These are phyloP conservation scores for Mimosa bimucronata DNA, from an alignment of 306 rosid genomes.

Conservation along the genomic window DNA sequence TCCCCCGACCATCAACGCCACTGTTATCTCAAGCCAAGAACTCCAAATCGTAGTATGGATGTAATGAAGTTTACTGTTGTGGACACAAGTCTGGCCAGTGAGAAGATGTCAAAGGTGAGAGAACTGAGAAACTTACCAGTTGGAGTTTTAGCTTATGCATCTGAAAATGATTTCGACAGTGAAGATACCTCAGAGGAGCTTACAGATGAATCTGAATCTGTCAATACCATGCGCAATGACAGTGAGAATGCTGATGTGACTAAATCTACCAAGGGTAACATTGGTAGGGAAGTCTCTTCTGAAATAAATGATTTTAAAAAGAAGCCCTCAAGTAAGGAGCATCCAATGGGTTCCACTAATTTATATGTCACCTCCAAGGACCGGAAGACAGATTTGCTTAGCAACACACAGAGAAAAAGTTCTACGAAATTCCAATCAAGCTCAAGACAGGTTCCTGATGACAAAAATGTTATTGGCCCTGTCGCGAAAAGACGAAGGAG, in stretches of 20 bases:
- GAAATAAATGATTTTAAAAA: slow-evolving; percentile 40
- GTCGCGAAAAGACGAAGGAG: slow-evolving; percentile 52
- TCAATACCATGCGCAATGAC: slow-evolving; percentile 42
- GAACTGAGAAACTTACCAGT: slow-evolving; percentile 73
- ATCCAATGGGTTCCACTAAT: slow-evolving; percentile 37
- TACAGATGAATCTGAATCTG: slow-evolving; percentile 52
- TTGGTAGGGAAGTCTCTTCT: slow-evolving; percentile 36
- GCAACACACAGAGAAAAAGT: slow-evolving; percentile 37
- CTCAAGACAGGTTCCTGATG: slow-evolving; percentile 38
- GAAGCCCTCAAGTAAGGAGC: slow-evolving; percentile 48
- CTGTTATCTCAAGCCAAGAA: slow-evolving; percentile 83
- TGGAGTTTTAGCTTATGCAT: slow-evolving; percentile 43
- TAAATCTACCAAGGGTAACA: slow-evolving; percentile 32
- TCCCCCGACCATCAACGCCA: slow-evolving; percentile 67
- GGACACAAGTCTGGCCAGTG: slow-evolving; percentile 73
- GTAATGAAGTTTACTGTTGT: slow-evolving; percentile 79
- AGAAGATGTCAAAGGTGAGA: slow-evolving; percentile 52
- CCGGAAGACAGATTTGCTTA: slow-evolving; percentile 32
- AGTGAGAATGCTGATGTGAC: slow-evolving; percentile 42
- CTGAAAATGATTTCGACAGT: slow-evolving; percentile 51
- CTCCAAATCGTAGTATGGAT: slow-evolving; percentile 54
- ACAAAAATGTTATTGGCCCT: slow-evolving; percentile 43
- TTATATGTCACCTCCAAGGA: slow-evolving; percentile 38
- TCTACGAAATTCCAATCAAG: slow-evolving; percentile 43
- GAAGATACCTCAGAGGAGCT: slow-evolving; percentile 48